Base-by-base conservation (phyloP, 1,284 basidiomycete genomes). In the Cryptococcus hybrid region DNA sequence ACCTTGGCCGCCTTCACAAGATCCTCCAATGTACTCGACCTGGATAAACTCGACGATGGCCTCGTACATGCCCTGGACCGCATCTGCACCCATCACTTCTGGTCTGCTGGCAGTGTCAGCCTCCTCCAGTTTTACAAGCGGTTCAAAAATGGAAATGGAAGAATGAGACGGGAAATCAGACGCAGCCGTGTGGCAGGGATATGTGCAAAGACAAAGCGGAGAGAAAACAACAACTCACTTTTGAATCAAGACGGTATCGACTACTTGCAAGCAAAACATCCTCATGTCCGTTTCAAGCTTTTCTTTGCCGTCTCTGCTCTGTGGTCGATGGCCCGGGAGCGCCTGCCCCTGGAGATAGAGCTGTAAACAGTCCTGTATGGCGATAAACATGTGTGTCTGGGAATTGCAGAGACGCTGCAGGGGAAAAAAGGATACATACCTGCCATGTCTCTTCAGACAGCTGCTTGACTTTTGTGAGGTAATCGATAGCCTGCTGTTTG, bases 341-440 rank as follows among this genome's bases (percentile, higher is more conserved):
- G 36, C 78, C 78, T 2, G 77, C 77, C n/a, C 78, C 62, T 78
- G 75, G 5, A 79, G 66, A 57, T 78, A 79, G 34, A 79, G 66
- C 4, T 74, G 62, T 35, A 79, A 63, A 55, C 77, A 78, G 53
- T 78, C 75, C 77, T 79, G 38, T 36, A 24, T 13, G 15, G 30
- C 3, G 47, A 30, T 35, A 8, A 49, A n/a, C 9, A 13, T 36
- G 12, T 9, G 30, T 3, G 4, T 30, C 30, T 30, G 30, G 4
- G 4, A 30, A 30, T 30, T 30, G 47, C 13, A 12, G 18, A 18
- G 18, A 49, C 18, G 18, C 18, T 18, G 18, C 18, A 18, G 18
- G 18, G 18, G 18, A 3, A 2, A 7, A 48, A 34, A 8, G 30
- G 34, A 11, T 30, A 64, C 77, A 58, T 54, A 77, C 77, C 70